Conservation (phyloP, 2,329 filamentous ascomycete genomes). For the Lecanosticta acicola region DNA sequence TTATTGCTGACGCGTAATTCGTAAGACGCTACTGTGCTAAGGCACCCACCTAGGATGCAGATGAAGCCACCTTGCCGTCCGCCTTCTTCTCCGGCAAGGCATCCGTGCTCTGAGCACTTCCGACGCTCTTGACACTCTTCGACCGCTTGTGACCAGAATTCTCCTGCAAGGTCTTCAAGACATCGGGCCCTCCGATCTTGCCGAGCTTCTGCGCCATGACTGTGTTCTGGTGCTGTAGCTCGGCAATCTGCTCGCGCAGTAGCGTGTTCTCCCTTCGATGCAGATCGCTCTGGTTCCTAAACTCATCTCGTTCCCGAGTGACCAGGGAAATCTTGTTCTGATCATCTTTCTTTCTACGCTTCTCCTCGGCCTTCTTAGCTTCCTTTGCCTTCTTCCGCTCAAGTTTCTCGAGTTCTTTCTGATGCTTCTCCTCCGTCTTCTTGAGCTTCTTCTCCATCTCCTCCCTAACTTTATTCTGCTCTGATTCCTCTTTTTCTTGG, state of each 20-base stretch:
- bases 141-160: conserved; percentile 10
- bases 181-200: conserved; percentile 29
- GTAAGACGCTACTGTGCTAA: background rate
- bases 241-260: conserved; percentile 48
- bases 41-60: background rate
- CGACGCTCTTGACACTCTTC: conserved; percentile 15
- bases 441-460: conserved; percentile 59
- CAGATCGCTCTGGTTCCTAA: conserved; percentile 40
- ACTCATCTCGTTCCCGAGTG: conserved; percentile 46
- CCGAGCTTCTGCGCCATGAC: conserved; percentile 41
- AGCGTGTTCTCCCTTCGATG: conserved; percentile 47
- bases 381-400: conserved; percentile 34
- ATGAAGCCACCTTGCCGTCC: background rate
- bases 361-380: conserved; percentile 41
- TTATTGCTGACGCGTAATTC: background rate
- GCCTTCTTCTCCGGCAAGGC: background rate
- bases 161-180: conserved; percentile 20
- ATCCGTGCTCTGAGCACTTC: conserved; percentile 1
- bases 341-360: conserved; percentile 42
- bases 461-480: conserved; percentile 57
- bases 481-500: conserved; percentile 34
- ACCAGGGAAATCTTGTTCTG: conserved; percentile 43
- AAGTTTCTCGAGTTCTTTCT: conserved; percentile 57
- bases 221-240: conserved; percentile 55
- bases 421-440: conserved; percentile 60